Evolutionary conservation across 2,329 filamentous ascomycete species (phyloP).

Genomic region (Pseudogymnoascus sp.): DNA sequence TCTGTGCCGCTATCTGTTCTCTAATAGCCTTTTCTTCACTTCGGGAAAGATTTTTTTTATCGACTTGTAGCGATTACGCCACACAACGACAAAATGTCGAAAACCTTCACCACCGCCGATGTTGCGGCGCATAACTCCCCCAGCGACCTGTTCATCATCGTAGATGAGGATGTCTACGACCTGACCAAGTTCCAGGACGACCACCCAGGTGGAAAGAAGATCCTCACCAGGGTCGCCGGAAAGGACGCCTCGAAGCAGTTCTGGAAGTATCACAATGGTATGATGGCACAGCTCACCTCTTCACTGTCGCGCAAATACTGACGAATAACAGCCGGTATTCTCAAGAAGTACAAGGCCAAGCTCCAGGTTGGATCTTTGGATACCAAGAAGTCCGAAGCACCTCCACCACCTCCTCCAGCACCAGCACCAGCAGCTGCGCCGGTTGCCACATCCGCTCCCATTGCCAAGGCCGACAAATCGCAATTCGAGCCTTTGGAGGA

Average conservation of each 20-base stretch:
- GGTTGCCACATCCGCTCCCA: slow-evolving; percentile 47
- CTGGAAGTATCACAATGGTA: slow-evolving; percentile 35
- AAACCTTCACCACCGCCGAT: slow-evolving; percentile 76
- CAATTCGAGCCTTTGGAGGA: slow-evolving; percentile 71
- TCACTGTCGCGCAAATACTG: background rate
- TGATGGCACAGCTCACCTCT: background rate
- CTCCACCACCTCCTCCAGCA: slow-evolving; percentile 44
- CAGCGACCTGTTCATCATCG: slow-evolving; percentile 78
- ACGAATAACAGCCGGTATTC: slow-evolving; percentile 15
- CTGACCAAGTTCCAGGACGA: slow-evolving; percentile 82
- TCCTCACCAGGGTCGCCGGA: slow-evolving; percentile 27
- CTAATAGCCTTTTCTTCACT: background rate
- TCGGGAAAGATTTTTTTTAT: background rate
- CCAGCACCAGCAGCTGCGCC: slow-evolving; percentile 45
- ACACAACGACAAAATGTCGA: slow-evolving; percentile 59
- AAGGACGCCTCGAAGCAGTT: slow-evolving; percentile 30
- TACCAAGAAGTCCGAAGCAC: slow-evolving; percentile 63
- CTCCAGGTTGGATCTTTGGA: slow-evolving; percentile 69
- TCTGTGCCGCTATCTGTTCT: background rate
- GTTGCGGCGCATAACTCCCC: slow-evolving; percentile 89
- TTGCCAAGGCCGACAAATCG: slow-evolving; percentile 38
- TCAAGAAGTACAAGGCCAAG: slow-evolving; percentile 52
- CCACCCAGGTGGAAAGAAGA: slow-evolving; percentile 50
- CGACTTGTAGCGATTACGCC: background rate
- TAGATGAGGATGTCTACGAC: slow-evolving; percentile 95